These are phyloP conservation scores for Paraphaeosphaeria sporulosa DNA, from an alignment of 2,329 filamentous ascomycete species.

Conservation along the genomic window DNA sequence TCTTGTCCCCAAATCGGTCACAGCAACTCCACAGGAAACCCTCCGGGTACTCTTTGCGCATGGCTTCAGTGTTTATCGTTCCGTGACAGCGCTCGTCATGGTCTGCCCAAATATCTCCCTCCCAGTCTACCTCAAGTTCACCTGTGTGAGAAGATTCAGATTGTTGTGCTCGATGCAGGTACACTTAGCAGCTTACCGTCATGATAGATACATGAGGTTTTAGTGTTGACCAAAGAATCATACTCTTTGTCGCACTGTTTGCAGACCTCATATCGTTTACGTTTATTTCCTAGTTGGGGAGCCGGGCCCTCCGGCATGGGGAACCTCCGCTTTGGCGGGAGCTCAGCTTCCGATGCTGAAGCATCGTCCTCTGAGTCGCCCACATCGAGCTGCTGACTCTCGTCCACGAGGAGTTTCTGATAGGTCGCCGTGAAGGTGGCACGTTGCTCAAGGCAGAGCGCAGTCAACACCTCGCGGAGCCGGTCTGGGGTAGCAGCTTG, in stretches of 20 bases:
- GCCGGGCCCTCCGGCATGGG: too few relatives aligned
- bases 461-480: background rate
- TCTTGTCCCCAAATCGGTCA: constrained; percentile 14
- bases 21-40: constrained; percentile 44
- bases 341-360: constrained; percentile 21
- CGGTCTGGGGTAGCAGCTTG: background rate
- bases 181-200: too few relatives aligned
- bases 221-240: constrained; percentile 25
- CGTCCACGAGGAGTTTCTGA: too few relatives aligned
- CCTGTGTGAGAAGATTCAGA: too few relatives aligned
- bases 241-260: constrained; percentile 33
- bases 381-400: too few relatives aligned
- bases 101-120: constrained; percentile 34
- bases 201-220: constrained; percentile 28
- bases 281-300: background rate
- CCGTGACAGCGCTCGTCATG: constrained; percentile 43
- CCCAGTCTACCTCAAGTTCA: constrained; percentile 28
- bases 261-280: constrained; percentile 25
- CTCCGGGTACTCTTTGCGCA: constrained; percentile 30
- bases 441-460: background rate
- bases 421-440: too few relatives aligned
- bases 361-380: background rate
- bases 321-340: too few relatives aligned
- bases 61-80: constrained; percentile 30
- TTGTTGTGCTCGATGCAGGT: too few relatives aligned